Conservation (phyloP, 2,329 filamentous ascomycete species). For the Acephala macrosclerotiorum region DNA sequence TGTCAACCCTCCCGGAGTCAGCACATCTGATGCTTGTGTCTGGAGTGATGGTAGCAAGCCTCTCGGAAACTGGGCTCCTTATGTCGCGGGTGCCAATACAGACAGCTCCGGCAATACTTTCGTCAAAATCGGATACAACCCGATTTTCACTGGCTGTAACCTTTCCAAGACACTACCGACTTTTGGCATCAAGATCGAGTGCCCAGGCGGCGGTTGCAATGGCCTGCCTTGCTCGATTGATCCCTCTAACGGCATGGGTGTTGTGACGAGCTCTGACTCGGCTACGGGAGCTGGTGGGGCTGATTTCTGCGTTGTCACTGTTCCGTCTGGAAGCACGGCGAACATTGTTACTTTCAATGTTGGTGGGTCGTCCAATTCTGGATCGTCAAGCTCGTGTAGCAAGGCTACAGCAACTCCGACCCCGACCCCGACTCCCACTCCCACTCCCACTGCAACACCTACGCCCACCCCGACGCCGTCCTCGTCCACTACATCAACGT, state of each 20-base stretch:
- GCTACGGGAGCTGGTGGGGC: constrained; percentile 71
- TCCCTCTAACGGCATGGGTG: constrained; percentile 61
- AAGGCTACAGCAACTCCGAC: constrained; percentile 29
- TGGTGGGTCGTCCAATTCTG: constrained; percentile 30
- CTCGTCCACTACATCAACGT: constrained; percentile 24
- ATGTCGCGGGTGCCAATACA: constrained; percentile 78
- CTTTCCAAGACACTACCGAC: constrained; percentile 65
- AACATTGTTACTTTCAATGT: constrained; percentile 69
- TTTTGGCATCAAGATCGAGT: constrained; percentile 76
- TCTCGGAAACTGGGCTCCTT: constrained; percentile 79
- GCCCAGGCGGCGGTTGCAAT: constrained; percentile 69
- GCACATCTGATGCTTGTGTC: constrained; percentile 66
- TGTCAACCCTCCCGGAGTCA: constrained; percentile 76
- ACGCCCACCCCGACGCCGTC: constrained; percentile 31
- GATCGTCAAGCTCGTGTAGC: constrained; percentile 23
- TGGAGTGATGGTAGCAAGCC: constrained; percentile 72
- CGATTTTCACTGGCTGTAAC: constrained; percentile 67
- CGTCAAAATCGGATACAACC: constrained; percentile 81
- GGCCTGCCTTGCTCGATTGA: constrained; percentile 79
- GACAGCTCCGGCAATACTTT: constrained; percentile 70
- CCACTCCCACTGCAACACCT: constrained; percentile 35
- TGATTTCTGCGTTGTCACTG: constrained; percentile 79
- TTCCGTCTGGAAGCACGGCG: constrained; percentile 69
- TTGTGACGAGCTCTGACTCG: constrained; percentile 62
- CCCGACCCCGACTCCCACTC: constrained; percentile 35